Conservation (phyloP, 495 filamentous ascomycete genomes). For the Thozetella sp. region DNA sequence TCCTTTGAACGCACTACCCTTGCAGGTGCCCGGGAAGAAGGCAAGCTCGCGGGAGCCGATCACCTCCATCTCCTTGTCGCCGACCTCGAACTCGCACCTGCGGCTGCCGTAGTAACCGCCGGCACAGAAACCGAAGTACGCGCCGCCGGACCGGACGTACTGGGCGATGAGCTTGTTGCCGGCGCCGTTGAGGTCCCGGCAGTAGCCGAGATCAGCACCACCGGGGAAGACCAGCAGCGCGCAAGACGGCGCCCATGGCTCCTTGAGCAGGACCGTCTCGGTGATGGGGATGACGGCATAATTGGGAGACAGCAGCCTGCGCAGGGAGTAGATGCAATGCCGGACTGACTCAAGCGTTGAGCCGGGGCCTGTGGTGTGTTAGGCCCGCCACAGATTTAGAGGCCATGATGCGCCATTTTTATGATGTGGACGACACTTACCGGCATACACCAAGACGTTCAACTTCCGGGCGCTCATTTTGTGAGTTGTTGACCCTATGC, state of each 20-base stretch:
- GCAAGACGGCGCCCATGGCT: slow-evolving; percentile 89
- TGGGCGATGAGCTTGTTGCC: slow-evolving; percentile 83
- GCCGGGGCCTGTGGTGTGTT: slow-evolving; percentile 64
- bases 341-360: slow-evolving; percentile 86
- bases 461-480: slow-evolving; percentile 64
- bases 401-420: not conserved
- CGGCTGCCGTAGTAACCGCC: slow-evolving; percentile 88
- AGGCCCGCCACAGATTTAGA: slow-evolving; percentile 7
- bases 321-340: slow-evolving; percentile 86
- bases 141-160: slow-evolving; percentile 83
- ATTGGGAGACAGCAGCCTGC: slow-evolving; percentile 85
- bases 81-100: slow-evolving; percentile 89
- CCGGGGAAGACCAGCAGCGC: slow-evolving; percentile 91
- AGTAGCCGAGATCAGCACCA: slow-evolving; percentile 93
- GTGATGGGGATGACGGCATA: slow-evolving; percentile 91
- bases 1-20: slow-evolving; percentile 85
- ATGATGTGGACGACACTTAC: slow-evolving; percentile 38
- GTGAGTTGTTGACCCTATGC: slow-evolving; percentile 27
- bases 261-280: slow-evolving; percentile 77
- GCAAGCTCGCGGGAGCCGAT: slow-evolving; percentile 82
- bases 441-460: slow-evolving; percentile 88
- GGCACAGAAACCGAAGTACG: slow-evolving; percentile 90
- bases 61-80: slow-evolving; percentile 79
- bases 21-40: slow-evolving; percentile 86
- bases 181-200: slow-evolving; percentile 80